Conservation (phyloP, 768 basidiomycete genomes). For the Tricholoma saponaceum region DNA sequence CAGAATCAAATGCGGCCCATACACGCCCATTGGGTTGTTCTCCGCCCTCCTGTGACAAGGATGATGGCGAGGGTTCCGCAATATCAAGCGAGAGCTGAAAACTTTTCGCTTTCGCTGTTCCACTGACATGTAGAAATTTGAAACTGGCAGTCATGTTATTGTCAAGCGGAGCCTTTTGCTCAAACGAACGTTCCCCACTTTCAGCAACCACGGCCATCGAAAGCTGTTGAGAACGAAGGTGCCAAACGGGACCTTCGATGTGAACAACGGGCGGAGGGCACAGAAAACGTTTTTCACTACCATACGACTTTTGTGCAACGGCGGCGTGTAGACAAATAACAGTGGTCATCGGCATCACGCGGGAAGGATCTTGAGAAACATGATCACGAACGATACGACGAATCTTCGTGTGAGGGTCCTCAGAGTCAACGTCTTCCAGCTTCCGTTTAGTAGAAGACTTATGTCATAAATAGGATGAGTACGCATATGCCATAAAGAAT, state of each 20-base stretch:
- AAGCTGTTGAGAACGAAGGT: slow-evolving; percentile 75
- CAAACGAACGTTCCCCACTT: slow-evolving; percentile 76
- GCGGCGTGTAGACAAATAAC: slow-evolving; percentile 89
- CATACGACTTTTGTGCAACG: slow-evolving; percentile 95
- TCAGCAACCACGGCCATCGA: slow-evolving; percentile 86
- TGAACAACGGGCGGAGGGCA: slow-evolving; percentile 93
- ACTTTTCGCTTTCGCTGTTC: slow-evolving; percentile 85
- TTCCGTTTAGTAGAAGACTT: slow-evolving; percentile 63
- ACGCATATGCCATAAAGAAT: slow-evolving; percentile 3
- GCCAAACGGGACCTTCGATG: slow-evolving; percentile 85
- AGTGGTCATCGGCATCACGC: slow-evolving; percentile 85
- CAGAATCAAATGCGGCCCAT: slow-evolving; percentile 91
- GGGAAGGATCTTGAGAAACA: slow-evolving; percentile 68
- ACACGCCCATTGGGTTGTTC: slow-evolving; percentile 57
- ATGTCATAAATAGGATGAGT: slow-evolving; percentile 3
- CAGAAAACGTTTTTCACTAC: slow-evolving; percentile 91
- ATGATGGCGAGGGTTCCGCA: slow-evolving; percentile 62
- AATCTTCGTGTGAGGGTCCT: slow-evolving; percentile 74
- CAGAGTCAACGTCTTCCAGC: slow-evolving; percentile 60
- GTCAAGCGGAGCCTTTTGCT: slow-evolving; percentile 81
- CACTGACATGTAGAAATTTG: slow-evolving; percentile 88
- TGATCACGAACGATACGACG: slow-evolving; percentile 82
- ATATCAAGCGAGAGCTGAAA: slow-evolving; percentile 86
- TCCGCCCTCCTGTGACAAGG: slow-evolving; percentile 39
- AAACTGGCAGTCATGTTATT: slow-evolving; percentile 84